phyloP scores from a whole-genome alignment of 768 basidiomycete species.

The Tephrocybe sp. region DNA sequence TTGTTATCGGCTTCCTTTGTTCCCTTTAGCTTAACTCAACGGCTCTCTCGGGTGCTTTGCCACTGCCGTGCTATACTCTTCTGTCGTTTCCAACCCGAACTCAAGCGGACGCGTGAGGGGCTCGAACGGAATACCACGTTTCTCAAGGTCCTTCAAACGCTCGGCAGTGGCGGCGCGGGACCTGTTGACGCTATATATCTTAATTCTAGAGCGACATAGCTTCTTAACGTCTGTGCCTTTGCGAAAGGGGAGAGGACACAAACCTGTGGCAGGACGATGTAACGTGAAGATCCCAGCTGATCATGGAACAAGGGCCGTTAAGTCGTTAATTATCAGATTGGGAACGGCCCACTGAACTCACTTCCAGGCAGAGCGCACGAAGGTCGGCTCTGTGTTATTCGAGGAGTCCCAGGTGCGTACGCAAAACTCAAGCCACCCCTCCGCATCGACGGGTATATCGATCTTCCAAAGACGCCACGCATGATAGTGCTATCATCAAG shows the following conservation, averaged over 20 bases:
- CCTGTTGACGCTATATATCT: constrained; percentile 52
- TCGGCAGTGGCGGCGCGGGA: constrained; percentile 39
- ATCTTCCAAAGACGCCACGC: constrained; percentile 57
- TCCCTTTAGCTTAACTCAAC: constrained; percentile 2
- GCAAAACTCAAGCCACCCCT: constrained; percentile 58
- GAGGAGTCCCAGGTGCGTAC: constrained; percentile 59
- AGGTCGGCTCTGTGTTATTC: constrained; percentile 57
- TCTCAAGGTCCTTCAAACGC: constrained; percentile 40
- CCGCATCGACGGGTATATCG: constrained; percentile 49
- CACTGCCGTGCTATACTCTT: constrained; percentile 28
- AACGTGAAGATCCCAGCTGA: constrained; percentile 54
- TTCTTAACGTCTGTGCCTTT: too few relatives aligned
- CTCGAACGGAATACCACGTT: constrained; percentile 36
- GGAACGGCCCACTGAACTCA: too few relatives aligned
- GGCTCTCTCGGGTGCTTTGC: constrained; percentile 32
- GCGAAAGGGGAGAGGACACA: too few relatives aligned
- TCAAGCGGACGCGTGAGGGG: constrained; percentile 42
- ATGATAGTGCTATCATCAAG: constrained; percentile 58
- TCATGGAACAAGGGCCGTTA: too few relatives aligned
- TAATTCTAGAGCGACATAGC: constrained; percentile 34
- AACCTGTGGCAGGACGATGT: constrained; percentile 47
- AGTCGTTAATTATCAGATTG: too few relatives aligned
- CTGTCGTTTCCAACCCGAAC: constrained; percentile 30
- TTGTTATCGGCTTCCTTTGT: too few relatives aligned
- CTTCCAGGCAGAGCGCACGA: constrained; percentile 57